Conservation (phyloP, 164 flowering plant genomes). For the Magnolia officinalis region DNA sequence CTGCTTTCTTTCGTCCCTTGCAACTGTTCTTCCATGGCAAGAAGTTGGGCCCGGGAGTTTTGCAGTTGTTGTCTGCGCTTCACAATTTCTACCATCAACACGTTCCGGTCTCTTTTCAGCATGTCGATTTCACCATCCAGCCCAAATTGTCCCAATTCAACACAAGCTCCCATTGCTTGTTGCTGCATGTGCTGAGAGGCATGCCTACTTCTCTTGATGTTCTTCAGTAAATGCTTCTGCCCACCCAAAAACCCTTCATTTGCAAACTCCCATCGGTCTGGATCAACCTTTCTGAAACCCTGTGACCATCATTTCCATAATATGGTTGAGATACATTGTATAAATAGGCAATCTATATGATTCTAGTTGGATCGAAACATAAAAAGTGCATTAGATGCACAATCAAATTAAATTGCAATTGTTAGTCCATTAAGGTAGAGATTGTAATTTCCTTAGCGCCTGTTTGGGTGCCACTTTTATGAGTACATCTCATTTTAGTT, state of each 20-base stretch:
- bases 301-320: conserved; percentile 17
- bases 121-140: conserved; percentile 44
- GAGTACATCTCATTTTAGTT: no score
- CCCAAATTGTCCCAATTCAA: conserved; percentile 24
- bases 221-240: conserved; percentile 62
- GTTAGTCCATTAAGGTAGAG: no score
- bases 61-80: conserved; percentile 54
- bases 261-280: conserved; percentile 77
- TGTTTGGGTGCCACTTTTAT: no score
- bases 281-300: conserved; percentile 66
- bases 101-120: conserved; percentile 40
- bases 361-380: no score
- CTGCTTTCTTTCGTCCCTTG: conserved; percentile 38
- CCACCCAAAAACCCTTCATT: conserved; percentile 63
- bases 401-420: no score
- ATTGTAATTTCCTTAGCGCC: no score
- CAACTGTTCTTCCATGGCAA: conserved; percentile 39
- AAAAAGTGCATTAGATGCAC: no score
- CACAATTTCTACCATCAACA: conserved; percentile 42
- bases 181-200: conserved; percentile 21
- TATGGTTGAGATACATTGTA: not conserved
- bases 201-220: conserved; percentile 50
- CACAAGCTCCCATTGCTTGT: conserved; percentile 9
- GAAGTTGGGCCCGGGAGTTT: conserved; percentile 28
- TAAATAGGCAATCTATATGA: not conserved